These are phyloP conservation scores for Phytophthora colocasiae DNA, from an alignment of 352 stramenopile genomes.

Conservation along the genomic window DNA sequence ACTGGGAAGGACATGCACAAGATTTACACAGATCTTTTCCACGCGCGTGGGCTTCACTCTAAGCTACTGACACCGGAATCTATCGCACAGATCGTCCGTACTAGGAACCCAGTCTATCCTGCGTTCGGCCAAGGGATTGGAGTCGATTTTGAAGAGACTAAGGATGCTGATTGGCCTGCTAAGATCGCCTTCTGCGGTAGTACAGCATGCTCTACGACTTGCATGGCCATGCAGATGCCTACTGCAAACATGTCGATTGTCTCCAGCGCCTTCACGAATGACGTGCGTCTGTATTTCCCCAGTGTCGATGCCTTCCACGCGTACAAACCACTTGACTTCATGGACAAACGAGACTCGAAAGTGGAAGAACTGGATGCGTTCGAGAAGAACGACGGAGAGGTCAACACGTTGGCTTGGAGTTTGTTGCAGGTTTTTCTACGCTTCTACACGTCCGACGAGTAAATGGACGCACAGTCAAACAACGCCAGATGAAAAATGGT, in stretches of 20 bases:
- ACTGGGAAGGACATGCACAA: slow-evolving; percentile 67
- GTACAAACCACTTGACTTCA: slow-evolving; percentile 45
- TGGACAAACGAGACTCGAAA: slow-evolving; percentile 26
- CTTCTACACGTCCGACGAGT: slow-evolving; percentile 33
- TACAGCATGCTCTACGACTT: slow-evolving; percentile 59
- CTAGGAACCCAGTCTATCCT: slow-evolving; percentile 43
- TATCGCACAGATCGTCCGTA: slow-evolving; percentile 53
- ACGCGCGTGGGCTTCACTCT: slow-evolving; percentile 43
- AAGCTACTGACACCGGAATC: slow-evolving; percentile 53
- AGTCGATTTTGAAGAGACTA: slow-evolving; percentile 40
- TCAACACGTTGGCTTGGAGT: slow-evolving; percentile 43
- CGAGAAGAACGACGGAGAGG: slow-evolving; percentile 37
- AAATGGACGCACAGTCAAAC: slow-evolving; percentile 1
- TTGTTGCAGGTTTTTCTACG: slow-evolving; percentile 42
- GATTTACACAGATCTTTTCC: slow-evolving; percentile 69
- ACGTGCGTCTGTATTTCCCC: slow-evolving; percentile 49
- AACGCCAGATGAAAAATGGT: slow-evolving; percentile 13
- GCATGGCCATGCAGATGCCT: slow-evolving; percentile 60
- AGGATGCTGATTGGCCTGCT: slow-evolving; percentile 37
- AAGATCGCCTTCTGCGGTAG: slow-evolving; percentile 59
- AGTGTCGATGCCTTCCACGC: slow-evolving; percentile 43
- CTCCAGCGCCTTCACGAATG: slow-evolving; percentile 58
- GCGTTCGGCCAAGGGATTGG: slow-evolving; percentile 54
- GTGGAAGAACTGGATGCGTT: slow-evolving; percentile 22
- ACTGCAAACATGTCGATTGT: slow-evolving; percentile 49